Evolutionary conservation across 2,329 filamentous ascomycete species (phyloP), one percentile per base, ranked within the genome.

Genomic region (Aspergillus caelatus): DNA sequence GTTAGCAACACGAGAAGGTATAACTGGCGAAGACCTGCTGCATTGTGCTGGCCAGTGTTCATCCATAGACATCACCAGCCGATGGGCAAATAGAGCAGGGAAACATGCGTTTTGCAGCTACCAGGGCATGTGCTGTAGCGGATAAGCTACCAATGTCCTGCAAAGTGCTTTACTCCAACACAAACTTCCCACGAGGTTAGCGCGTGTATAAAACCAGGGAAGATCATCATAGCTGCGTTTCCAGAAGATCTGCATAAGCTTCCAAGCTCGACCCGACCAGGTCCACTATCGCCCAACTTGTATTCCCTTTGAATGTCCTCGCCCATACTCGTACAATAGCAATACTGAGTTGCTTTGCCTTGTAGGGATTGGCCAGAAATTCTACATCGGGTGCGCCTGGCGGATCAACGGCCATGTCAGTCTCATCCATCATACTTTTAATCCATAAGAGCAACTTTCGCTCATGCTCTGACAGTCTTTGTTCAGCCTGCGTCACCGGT

Each of bases 361-460:
- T 80, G 55, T 74, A 75, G 4, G 76, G 75, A 43, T 80, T 79
- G 55, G 79, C 75, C 62, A 81, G 73, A 54, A 82, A 80, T 2
- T 79, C 77, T 61, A 79, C 62, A 50, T 81, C 80, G 19, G 76
- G 75, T 14, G 74, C 73, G 3, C 78, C 76, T 4, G 72, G 71
- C 19, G 76, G 72, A 62, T 75, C 74, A 21, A 81, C 75, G 28
- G 77, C 77, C 78, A 81, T 82, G 62, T 82, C 80, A 14, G 80
- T 81, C 72, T 82, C 81, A 65, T 82, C 80, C 73, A 82, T 81
- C 75, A 82, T 81, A 64, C 79, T 81, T 60, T 81, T 81, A 46
- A 82, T 80, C 81, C 81, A 82, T 30, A 81, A 67, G 12, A 82
- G 74, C 16, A 82, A 69, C 65, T 82, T 82, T 8, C 79, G 72